A percentile compares a stretch with the other conserved stretches of the same genome.
These are phyloP conservation scores for Fusarium protoensiforme DNA, from an alignment of 2,329 filamentous ascomycete genomes.

Conservation along the genomic window DNA sequence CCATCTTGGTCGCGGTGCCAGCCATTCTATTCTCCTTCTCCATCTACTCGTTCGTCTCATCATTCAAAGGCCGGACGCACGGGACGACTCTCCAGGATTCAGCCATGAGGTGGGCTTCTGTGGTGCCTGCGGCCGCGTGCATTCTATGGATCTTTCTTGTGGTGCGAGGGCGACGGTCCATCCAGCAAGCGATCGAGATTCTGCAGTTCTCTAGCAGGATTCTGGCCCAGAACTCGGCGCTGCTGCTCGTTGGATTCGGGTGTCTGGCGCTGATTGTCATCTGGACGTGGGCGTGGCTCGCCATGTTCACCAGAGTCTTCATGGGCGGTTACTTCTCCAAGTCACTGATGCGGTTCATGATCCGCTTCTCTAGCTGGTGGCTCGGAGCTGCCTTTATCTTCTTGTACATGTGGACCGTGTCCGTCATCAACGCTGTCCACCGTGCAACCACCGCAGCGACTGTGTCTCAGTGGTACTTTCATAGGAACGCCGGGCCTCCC, in stretches of 20 bases:
- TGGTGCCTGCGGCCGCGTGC: constrained; percentile 79
- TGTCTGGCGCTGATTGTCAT: constrained; percentile 79
- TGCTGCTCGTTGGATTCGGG: constrained; percentile 85
- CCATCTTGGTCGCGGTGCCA: constrained; percentile 86
- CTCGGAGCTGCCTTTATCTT: constrained; percentile 91
- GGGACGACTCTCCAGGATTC: constrained; percentile 86
- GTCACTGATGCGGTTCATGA: constrained; percentile 74
- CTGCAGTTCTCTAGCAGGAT: constrained; percentile 94
- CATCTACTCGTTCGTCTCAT: constrained; percentile 90
- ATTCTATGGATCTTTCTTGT: constrained; percentile 87
- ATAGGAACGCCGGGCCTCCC: constrained; percentile 83
- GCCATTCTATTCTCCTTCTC: constrained; percentile 89
- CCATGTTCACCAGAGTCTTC: constrained; percentile 96
- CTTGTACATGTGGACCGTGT: constrained; percentile 95
- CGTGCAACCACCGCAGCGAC: constrained; percentile 92
- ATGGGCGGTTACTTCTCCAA: constrained; percentile 86
- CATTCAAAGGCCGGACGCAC: constrained; percentile 80
- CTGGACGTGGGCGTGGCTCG: constrained; percentile 97
- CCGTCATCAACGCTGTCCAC: constrained; percentile 88
- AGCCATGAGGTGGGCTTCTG: constrained; percentile 87
- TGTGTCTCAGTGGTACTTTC: constrained; percentile 99
- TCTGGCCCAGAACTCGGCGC: constrained; percentile 82
- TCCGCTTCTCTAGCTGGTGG: constrained; percentile 93
- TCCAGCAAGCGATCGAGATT: constrained; percentile 86
- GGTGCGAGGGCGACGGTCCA: constrained; percentile 80